Percentiles rank a stretch among this genome's conserved stretches.
phyloP scores from a whole-genome alignment of 306 rosid genomes.

The Cucurbita argyrosperma region DNA sequence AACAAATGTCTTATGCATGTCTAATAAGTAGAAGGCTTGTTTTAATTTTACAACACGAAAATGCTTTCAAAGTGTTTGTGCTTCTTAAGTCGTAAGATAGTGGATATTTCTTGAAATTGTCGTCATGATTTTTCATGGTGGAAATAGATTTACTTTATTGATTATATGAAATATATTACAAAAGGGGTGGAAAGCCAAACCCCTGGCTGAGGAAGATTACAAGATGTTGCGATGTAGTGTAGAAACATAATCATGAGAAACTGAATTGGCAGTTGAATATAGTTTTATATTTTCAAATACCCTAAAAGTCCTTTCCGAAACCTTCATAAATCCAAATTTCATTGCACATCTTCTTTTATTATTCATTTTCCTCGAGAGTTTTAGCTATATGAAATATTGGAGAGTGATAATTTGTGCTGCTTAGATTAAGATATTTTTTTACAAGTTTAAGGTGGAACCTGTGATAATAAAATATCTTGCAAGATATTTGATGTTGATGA shows the following conservation, averaged over 20 bases:
- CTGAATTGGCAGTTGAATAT: not conserved
- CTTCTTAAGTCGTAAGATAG: conserved; percentile 25
- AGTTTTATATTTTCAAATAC: not conserved
- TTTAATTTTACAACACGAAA: not conserved
- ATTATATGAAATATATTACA: not conserved
- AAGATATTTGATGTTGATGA: not conserved
- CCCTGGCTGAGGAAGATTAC: not conserved
- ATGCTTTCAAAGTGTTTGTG: not conserved
- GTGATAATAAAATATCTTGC: not conserved
- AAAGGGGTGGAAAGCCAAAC: not conserved
- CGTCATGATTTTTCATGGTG: not conserved
- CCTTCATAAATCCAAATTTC: not conserved
- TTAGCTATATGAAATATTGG: not conserved
- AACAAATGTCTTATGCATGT: not conserved
- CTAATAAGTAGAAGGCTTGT: not conserved
- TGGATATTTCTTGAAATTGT: not conserved
- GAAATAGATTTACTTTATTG: not conserved
- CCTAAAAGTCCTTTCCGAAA: not conserved
- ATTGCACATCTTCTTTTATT: not conserved
- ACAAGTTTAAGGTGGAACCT: not conserved
- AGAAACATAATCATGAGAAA: not conserved
- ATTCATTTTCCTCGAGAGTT: not conserved
- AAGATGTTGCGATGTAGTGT: no score
- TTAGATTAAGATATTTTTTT: not conserved
- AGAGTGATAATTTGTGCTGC: not conserved